Evolutionary conservation across 2,329 filamentous ascomycete species (phyloP), one percentile per base, ranked within the genome.

Genomic region (Colletotrichum incanum): DNA sequence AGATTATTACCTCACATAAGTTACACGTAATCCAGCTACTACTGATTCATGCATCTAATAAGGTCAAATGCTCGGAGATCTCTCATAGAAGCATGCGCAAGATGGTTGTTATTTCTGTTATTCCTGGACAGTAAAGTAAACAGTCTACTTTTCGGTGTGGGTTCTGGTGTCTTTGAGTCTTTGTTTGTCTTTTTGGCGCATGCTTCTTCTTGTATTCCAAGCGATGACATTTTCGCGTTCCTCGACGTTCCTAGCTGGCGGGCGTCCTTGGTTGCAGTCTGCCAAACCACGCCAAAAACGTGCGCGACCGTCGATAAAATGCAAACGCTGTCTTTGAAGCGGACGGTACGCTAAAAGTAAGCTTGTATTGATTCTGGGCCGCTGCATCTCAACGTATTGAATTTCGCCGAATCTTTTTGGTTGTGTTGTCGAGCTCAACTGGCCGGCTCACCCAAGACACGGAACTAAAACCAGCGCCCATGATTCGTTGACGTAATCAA

Each of bases 401-500:
- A 14, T 12, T 14, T 7, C 31, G 18, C 20, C 8, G 2, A 37
- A n/a, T 11, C 4, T 23, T 11, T 9, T 41, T 11, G 2, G 2
- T 26, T 26, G 14, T 12, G 18, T 20, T 28, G 20, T 28, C 23
- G 5, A 18, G 49, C 16, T 18, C 26, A 31, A 28, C 16, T 16
- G 2, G 8, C 7, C 16, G 7, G n/a, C 26, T 18, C 7, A 26
- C 12, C 45, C 34, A 18, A 18, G 26, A 34, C n/a, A 5, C 0
- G 2, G 3, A 47, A 23, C 8, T 14, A 23, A 23, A 18, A 43
- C 2, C 62, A 16, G 9, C 56, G 37, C 65, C 28, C 28, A 41
- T 55, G 37, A 72, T 72, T 61, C 70, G 65, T 72, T 70, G 60
- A 72, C 70, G 66, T 72, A 59, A 72, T 65, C 28, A 43, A 18